These are phyloP conservation scores for Stephanodiscus triporus DNA, from an alignment of 108 stramenopile genomes.

Conservation along the genomic window DNA sequence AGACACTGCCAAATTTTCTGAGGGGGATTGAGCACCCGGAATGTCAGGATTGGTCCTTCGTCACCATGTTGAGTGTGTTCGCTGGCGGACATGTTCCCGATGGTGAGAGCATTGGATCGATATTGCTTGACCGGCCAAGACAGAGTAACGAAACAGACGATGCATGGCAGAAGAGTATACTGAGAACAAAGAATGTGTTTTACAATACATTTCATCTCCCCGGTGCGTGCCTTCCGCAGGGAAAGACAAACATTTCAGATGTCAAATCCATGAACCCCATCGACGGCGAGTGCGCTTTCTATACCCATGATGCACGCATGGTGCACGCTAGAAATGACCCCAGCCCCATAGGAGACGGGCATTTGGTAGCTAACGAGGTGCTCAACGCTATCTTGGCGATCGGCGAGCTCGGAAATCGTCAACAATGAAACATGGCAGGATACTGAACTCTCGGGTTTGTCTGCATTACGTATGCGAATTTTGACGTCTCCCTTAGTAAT, in stretches of 20 bases:
- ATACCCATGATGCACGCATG: not conserved
- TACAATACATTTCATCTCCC: not conserved
- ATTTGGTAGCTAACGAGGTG: too few species aligned
- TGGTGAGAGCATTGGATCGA: not conserved
- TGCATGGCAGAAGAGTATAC: conserved; percentile 1
- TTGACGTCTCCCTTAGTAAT: too few species aligned
- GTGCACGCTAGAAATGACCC: not conserved
- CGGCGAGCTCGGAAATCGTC: too few species aligned
- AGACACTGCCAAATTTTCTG: not conserved
- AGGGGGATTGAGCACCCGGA: not conserved
- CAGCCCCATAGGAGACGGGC: too few species aligned
- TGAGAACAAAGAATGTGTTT: not conserved
- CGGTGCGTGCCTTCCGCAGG: not conserved
- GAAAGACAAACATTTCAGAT: not conserved
- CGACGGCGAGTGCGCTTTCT: not conserved
- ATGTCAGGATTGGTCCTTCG: not conserved
- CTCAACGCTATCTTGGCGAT: too few species aligned
- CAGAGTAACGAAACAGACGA: not conserved
- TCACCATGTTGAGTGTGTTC: not conserved
- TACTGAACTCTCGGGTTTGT: too few species aligned
- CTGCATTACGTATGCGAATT: too few species aligned
- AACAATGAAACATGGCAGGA: too few species aligned
- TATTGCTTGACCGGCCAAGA: not conserved
- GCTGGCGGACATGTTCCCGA: not conserved
- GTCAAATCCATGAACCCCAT: not conserved